These are phyloP conservation scores for Eucalyptus curtisii DNA, from an alignment of 345 rosid species.

Conservation along the genomic window DNA sequence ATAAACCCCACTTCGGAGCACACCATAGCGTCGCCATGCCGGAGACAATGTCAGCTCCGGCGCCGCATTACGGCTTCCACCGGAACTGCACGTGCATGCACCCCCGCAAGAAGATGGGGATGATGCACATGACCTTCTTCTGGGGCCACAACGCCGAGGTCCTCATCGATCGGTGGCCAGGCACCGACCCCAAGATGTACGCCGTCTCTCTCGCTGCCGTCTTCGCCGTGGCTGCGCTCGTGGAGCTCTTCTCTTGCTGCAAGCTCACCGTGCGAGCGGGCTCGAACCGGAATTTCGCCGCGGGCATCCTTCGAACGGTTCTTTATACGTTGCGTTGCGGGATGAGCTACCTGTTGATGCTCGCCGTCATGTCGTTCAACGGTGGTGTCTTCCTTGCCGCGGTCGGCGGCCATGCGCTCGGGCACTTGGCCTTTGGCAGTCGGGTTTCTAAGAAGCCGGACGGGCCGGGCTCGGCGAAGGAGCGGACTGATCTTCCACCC, in stretches of 20 bases:
- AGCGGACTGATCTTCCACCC: constrained; percentile 6
- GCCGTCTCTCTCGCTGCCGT: constrained; percentile 7
- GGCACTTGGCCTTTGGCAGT: constrained; percentile 53
- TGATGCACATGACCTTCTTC: constrained; percentile 8
- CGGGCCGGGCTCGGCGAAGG: not conserved
- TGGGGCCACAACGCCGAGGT: constrained; percentile 11
- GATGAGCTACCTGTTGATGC: constrained; percentile 51
- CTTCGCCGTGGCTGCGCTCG: constrained; percentile 7
- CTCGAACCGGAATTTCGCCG: not conserved
- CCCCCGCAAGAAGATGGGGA: not conserved
- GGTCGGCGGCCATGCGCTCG: constrained; percentile 47
- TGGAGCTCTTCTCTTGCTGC: constrained; percentile 20
- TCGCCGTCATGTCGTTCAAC: constrained; percentile 84
- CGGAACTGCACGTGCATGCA: not conserved
- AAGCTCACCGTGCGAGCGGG: not conserved
- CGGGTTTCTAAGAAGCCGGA: constrained; percentile 15
- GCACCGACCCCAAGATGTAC: not conserved
- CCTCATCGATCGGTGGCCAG: constrained; percentile 20
- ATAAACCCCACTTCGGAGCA: not conserved
- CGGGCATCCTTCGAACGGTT: constrained; percentile 33
- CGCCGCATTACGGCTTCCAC: not conserved
- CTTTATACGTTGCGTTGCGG: constrained; percentile 39
- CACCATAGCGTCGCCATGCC: not conserved
- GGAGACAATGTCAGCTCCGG: not conserved
- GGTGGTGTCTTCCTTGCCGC: constrained; percentile 62